Evolutionary conservation across 345 rosid genomes (phyloP), one percentile per base, ranked within the genome.

Genomic region (Heritiera fomes): DNA sequence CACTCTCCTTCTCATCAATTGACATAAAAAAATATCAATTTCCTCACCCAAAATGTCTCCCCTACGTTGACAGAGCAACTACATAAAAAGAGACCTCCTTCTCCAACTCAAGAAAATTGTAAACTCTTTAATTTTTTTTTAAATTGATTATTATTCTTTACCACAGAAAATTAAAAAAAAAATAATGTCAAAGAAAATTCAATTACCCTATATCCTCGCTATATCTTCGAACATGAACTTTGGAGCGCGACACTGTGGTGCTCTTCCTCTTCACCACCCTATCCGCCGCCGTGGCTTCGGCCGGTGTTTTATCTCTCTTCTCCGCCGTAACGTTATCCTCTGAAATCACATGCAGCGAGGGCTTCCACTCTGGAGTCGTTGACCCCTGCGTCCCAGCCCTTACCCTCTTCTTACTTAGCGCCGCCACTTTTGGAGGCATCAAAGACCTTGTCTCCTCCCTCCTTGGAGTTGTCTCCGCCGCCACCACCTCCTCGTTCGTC

Each of bases 261-360:
- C 64, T 81, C 76, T 86, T 86, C 78, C 86, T 80, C 67, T 79
- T 83, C 1, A 75, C 86, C 77, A 38, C 67, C 67, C 75, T 83
- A 60, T 79, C 66, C 23, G 60, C 83, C 8, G n/a, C 43, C 14
- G 45, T 14, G 2, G 3, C 64, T 76, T 12, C 59, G 28, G 41
- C 5, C 47, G 18, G 47, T 56, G 5, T 68, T 74, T 71, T 76
- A 63, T 62, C 83, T 56, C 66, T 60, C 7, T 80, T 82, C 41
- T 73, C 82, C 61, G 60, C 72, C 76, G 45, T 80, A 77, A 83
- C 79, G 47, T 71, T 85, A 71, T 88, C 85, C 85, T 94, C 98
- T 0, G 92, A 86, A 78, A 94, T 94, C 40, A 87, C 78, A 41
- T 71, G 17, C 60, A 94, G 82, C 8, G 94, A 82, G 3, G 98